phyloP scores from a whole-genome alignment of 192 early-diverging fungal genomes.

The Gryganskiella cystojenkinii region DNA sequence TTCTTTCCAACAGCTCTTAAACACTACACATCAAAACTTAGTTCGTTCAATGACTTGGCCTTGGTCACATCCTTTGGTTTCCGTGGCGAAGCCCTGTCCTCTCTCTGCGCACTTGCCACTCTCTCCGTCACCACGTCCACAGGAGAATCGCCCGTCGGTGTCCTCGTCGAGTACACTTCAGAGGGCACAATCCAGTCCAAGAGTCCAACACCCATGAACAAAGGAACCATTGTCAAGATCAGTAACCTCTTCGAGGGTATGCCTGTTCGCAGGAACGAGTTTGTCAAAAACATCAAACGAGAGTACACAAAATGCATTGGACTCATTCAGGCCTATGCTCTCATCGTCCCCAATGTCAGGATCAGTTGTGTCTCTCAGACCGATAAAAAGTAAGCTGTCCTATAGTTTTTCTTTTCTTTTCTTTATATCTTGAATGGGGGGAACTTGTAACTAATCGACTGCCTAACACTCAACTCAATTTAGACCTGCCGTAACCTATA shows the following conservation, averaged over 20 bases:
- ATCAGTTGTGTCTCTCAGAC: slow-evolving; percentile 72
- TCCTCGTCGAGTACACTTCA: slow-evolving; percentile 74
- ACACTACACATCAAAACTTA: slow-evolving; percentile 90
- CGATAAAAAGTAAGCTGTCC: slow-evolving; percentile 60
- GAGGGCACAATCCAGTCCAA: slow-evolving; percentile 60
- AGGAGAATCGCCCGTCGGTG: slow-evolving; percentile 65
- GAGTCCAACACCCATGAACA: slow-evolving; percentile 33
- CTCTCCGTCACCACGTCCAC: slow-evolving; percentile 79
- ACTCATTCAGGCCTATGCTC: slow-evolving; percentile 86
- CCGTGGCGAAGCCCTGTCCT: slow-evolving; percentile 92
- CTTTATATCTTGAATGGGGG: background rate
- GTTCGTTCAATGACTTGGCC: slow-evolving; percentile 80
- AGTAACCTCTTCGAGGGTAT: slow-evolving; percentile 81
- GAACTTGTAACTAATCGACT: background rate
- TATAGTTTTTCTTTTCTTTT: background rate
- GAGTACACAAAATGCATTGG: slow-evolving; percentile 84
- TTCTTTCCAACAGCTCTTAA: slow-evolving; percentile 69
- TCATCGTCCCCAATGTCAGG: slow-evolving; percentile 76
- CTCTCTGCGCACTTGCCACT: slow-evolving; percentile 81
- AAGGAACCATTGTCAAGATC: slow-evolving; percentile 86
- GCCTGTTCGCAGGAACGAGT: slow-evolving; percentile 89
- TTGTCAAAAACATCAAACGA: slow-evolving; percentile 82
- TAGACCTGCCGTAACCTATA: slow-evolving; percentile 59
- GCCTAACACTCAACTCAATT: background rate
- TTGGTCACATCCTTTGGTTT: slow-evolving; percentile 91